Conservation (phyloP, 164 flowering plant genomes). For the Umbellularia californica region DNA sequence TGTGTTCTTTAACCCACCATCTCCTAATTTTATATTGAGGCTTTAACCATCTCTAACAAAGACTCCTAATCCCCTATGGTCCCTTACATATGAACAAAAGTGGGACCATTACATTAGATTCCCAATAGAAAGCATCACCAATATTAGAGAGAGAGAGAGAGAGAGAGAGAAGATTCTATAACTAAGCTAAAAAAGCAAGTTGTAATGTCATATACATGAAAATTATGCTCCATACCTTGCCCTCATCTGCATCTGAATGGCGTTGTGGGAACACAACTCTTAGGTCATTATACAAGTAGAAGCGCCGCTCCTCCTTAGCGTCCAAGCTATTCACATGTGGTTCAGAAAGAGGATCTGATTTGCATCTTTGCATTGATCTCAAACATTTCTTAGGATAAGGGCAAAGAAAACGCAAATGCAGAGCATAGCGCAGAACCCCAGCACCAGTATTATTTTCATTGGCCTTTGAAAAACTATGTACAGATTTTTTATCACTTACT, state of each 20-base stretch:
- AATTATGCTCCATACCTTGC: slow-evolving; percentile 58
- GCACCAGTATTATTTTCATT: slow-evolving; percentile 40
- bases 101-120: too few species aligned
- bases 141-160: too few species aligned
- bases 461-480: slow-evolving; percentile 38
- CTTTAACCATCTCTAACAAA: too few species aligned
- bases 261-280: slow-evolving; percentile 95
- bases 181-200: neutral
- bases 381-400: slow-evolving; percentile 48
- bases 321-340: slow-evolving; percentile 29
- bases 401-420: slow-evolving; percentile 84
- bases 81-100: too few species aligned
- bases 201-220: neutral
- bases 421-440: slow-evolving; percentile 89
- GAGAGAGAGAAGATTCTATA: too few species aligned
- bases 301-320: slow-evolving; percentile 45
- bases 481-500: slow-evolving; percentile 32
- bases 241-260: slow-evolving; percentile 91
- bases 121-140: too few species aligned
- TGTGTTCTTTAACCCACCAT: too few species aligned
- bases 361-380: slow-evolving; percentile 53
- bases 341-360: slow-evolving; percentile 54
- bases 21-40: too few species aligned
- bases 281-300: slow-evolving; percentile 81
- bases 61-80: too few species aligned